Base-by-base conservation (phyloP, 2,329 filamentous ascomycete genomes). In the Fusarium sp. region DNA sequence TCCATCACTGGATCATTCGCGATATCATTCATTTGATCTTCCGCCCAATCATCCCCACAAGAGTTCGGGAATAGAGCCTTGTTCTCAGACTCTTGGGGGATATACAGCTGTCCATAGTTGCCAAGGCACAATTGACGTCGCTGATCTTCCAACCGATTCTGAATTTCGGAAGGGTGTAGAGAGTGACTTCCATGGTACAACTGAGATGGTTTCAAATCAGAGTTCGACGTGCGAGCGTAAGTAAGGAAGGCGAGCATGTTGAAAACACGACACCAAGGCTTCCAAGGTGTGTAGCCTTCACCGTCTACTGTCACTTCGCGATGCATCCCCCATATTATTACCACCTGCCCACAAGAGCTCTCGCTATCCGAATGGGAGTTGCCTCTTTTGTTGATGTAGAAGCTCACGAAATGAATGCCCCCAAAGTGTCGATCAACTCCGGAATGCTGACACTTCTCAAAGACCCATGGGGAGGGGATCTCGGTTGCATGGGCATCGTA, bases 241-340 rank as follows among this genome's bases (percentile, higher is more conserved):
- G 57, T 16, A n/a, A 71, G 49, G 23, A 75, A 72, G 3, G 28
- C 31, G 7, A 42, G 3, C 54, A 57, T 57, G 26, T 65, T 39
- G 42, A 75, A 75, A 7, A 66, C 51, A 14, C 72, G 70, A 12
- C 72, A 74, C 73, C 73, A 75, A 9, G 59, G 53, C 13, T 42
- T 55, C 59, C 56, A 70, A 7, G 54, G 37, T 8, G 28, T 19
- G 6, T 21, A 12, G 12, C 55, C 12, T 23, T 14, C 12, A 1
- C 18, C 12, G 1, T 6, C 30, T 23, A 13, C 3, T 5, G 12
- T 19, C 14, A 34, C 9, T 16, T 53, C 5, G 13, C 59, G 55
- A 13, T 75, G 69, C 18, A 70, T 55, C 7, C 73, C 72, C 72
- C 73, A 75, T 46, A 71, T 44, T 13, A 74, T 62, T 18, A 48